Conservation (phyloP, 2,329 filamentous ascomycete genomes). For the Westerdykella ornata region DNA sequence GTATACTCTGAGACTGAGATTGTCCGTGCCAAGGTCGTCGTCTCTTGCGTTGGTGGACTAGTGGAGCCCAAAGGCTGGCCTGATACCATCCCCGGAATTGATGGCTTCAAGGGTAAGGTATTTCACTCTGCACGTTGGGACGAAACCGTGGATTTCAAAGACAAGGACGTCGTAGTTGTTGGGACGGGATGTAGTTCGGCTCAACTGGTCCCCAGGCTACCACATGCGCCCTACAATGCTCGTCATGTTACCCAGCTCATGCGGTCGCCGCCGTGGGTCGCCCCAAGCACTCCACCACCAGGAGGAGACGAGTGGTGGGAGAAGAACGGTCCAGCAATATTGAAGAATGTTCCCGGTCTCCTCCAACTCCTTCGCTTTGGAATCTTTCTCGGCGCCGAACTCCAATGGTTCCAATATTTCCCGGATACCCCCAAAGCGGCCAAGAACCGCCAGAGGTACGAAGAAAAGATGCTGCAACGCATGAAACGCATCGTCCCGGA, state of each 20-base stretch:
- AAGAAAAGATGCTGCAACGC: conserved; percentile 41
- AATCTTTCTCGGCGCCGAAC: conserved; percentile 40
- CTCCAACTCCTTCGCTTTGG: conserved; percentile 42
- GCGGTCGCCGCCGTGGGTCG: conserved; percentile 53
- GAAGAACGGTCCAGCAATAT: conserved; percentile 43
- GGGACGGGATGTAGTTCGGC: conserved; percentile 54
- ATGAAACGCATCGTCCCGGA: conserved; percentile 49
- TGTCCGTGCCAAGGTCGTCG: conserved; percentile 49
- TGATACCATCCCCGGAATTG: conserved; percentile 46
- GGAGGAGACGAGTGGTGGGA: conserved; percentile 40
- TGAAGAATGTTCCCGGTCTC: conserved; percentile 47
- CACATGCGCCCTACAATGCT: conserved; percentile 43
- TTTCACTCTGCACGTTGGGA: conserved; percentile 55
- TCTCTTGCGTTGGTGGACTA: conserved; percentile 51
- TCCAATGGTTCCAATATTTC: conserved; percentile 46
- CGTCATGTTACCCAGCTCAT: conserved; percentile 56
- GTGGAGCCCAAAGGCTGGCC: conserved; percentile 51
- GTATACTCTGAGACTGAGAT: conserved; percentile 48
- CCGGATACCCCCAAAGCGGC: conserved; percentile 36
- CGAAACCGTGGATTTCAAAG: conserved; percentile 46
- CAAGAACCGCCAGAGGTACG: conserved; percentile 35
- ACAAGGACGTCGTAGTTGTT: conserved; percentile 52
- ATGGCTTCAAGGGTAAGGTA: conserved; percentile 49
- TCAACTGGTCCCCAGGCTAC: conserved; percentile 50
- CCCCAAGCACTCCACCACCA: conserved; percentile 37